Evolutionary conservation across 1,284 basidiomycete species (phyloP).

Genomic region (Malassezia dermatis): DNA sequence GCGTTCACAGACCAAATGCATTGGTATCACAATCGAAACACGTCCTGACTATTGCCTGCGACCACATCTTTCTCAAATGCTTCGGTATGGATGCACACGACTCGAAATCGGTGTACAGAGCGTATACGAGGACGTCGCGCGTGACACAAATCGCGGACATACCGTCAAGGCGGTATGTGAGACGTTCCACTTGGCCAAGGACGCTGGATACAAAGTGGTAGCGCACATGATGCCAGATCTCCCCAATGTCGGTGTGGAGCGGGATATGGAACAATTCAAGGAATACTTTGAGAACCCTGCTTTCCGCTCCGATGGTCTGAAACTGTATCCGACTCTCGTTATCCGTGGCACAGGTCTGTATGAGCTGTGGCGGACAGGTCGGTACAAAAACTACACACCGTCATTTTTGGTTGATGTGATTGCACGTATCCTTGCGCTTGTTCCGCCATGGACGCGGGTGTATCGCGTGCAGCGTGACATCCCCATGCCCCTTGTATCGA

Average conservation of each 20-base stretch:
- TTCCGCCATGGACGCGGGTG: slow-evolving; percentile 97
- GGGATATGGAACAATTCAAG: slow-evolving; percentile 97
- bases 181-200: slow-evolving; percentile 95
- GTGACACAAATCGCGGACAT: slow-evolving; percentile 89
- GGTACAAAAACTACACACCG: slow-evolving; percentile 98
- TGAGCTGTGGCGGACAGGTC: slow-evolving; percentile 88
- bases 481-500: slow-evolving; percentile 55
- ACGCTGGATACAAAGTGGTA: slow-evolving; percentile 92
- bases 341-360: slow-evolving; percentile 96
- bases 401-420: slow-evolving; percentile 96
- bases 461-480: slow-evolving; percentile 63
- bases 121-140: slow-evolving; percentile 96
- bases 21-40: slow-evolving; percentile 98
- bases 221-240: slow-evolving; percentile 55
- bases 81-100: slow-evolving; percentile 94
- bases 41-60: slow-evolving; percentile 95
- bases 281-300: slow-evolving; percentile 96
- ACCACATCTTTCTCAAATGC: slow-evolving; percentile 96
- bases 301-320: slow-evolving; percentile 91
- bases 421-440: slow-evolving; percentile 85
- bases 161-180: slow-evolving; percentile 95
- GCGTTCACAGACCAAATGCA: slow-evolving; percentile 92
- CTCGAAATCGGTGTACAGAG: slow-evolving; percentile 98
- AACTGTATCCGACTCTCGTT: slow-evolving; percentile 96
- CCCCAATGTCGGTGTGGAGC: slow-evolving; percentile 91